Base-by-base conservation (phyloP, 129 eudicot species). In the Deinandra increscens region DNA sequence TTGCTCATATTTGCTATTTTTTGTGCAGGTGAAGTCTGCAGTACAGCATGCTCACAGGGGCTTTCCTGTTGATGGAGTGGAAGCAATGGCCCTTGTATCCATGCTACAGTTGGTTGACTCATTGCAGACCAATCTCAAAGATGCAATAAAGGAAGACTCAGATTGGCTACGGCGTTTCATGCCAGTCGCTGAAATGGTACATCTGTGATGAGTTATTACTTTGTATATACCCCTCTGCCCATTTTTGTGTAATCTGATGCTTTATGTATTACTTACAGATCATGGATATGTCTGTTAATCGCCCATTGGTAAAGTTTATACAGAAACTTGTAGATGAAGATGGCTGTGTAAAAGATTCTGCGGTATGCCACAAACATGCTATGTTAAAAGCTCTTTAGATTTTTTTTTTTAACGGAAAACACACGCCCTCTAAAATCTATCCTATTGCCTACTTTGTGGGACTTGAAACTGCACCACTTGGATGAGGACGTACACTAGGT, bases 311-410 rank as follows among this genome's bases (percentile, higher is more conserved):
- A 4, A 93, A 85, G 84, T 81, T 85, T 71, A 78, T 89, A 31
- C 78, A 60, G 26, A 91, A 82, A 71, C 88, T 91, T 70, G 71
- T 91, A 39, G 91, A 88, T 79, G 91, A 86, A 82, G 98, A 91
- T 82, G 98, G 98, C 51, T 77, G 75, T 26, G 92, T 93, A 15
- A 93, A 85, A 83, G 98, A 93, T 79, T 89, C 98, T 34, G 96
- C 98, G 75, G 98, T 93, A 49, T 60, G 91, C 75, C 66, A 54
- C 81, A 70, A 51, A 17, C 58, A 10, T 45, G 22, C 45, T 22
- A 43, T 58, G 3, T 13, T 13, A 3, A 19, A 18, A 51, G 2
- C 31, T 19, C 0, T 18, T 19, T 15, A 9, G 9, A n/a, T n/a
- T 26, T 26, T 26, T 26, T 26, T 26, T 26, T 26, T 26, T 26